Conservation (phyloP, 257 asterid genomes). For the Petunia secreta region DNA sequence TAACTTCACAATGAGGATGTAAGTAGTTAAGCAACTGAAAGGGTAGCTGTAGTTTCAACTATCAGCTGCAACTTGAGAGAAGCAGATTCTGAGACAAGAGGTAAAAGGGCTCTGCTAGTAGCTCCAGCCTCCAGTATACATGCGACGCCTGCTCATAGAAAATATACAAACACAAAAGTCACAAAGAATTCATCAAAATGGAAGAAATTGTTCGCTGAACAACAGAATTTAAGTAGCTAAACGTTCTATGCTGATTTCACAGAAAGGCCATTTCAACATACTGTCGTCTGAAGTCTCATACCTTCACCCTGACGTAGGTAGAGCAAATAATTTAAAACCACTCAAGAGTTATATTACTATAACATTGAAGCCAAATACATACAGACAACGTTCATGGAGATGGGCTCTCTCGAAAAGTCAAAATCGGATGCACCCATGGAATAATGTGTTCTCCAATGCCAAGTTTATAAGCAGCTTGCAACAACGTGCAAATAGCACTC, state of each 20-base stretch:
- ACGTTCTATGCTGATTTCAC: background rate
- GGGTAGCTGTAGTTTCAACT: constrained; percentile 73
- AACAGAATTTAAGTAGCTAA: background rate
- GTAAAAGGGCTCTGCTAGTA: constrained; percentile 83
- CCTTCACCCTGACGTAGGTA: background rate
- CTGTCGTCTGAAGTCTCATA: background rate
- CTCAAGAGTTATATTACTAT: background rate
- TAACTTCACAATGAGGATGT: constrained; percentile 67
- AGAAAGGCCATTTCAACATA: background rate
- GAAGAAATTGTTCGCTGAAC: background rate
- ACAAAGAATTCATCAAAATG: background rate
- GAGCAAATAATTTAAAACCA: background rate
- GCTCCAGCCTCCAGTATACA: constrained; percentile 84
- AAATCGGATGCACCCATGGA: background rate
- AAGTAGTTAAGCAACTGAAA: constrained; percentile 67
- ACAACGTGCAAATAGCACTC: background rate
- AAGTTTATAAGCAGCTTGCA: background rate
- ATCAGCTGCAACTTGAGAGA: constrained; percentile 74
- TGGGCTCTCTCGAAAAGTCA: background rate
- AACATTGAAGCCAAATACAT: background rate
- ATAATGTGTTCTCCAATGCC: background rate
- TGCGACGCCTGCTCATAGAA: constrained; percentile 63
- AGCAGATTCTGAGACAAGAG: constrained; percentile 79
- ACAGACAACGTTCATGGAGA: background rate
- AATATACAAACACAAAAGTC: background rate